These are phyloP conservation scores for Cytidiella melzeri DNA, from an alignment of 768 basidiomycete species.

Conservation along the genomic window DNA sequence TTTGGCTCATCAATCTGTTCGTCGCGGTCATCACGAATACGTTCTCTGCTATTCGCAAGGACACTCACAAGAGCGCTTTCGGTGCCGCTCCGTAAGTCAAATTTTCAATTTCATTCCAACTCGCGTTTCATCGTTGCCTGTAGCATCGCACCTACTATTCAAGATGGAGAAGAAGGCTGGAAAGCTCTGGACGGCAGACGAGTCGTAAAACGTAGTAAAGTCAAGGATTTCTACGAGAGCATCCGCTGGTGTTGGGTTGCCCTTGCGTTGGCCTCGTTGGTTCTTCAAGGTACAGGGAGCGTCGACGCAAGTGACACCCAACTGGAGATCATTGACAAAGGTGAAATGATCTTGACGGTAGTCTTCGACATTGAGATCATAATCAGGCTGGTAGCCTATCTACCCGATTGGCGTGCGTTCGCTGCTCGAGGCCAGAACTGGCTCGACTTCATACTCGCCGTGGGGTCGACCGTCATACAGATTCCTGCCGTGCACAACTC, in stretches of 20 bases:
- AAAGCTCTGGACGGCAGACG: constrained; percentile 40
- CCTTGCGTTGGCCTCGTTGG: constrained; percentile 65
- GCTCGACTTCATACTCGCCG: constrained; percentile 70
- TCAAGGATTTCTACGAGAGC: constrained; percentile 51
- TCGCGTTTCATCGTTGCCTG: constrained; percentile 1
- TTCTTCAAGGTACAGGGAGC: constrained; percentile 63
- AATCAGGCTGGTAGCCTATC: constrained; percentile 58
- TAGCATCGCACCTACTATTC: constrained; percentile 36
- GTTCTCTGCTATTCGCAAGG: constrained; percentile 79
- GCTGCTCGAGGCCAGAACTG: constrained; percentile 55
- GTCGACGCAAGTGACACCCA: constrained; percentile 44
- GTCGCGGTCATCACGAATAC: constrained; percentile 96
- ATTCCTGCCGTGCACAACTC: constrained; percentile 70
- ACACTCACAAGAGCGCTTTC: constrained; percentile 89
- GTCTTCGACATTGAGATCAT: constrained; percentile 88
- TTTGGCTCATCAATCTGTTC: constrained; percentile 90
- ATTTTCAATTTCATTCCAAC: no score
- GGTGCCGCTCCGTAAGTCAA: constrained; percentile 72
- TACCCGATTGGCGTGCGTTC: constrained; percentile 83
- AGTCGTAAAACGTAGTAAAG: constrained; percentile 35
- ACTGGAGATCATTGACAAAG: constrained; percentile 44
- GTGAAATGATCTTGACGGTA: constrained; percentile 73
- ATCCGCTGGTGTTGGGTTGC: constrained; percentile 72
- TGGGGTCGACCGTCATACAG: constrained; percentile 75
- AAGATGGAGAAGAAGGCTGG: constrained; percentile 65